These are phyloP conservation scores for Sungouiella thailandica DNA, from an alignment of 805 yeast genomes.

Conservation along the genomic window DNA sequence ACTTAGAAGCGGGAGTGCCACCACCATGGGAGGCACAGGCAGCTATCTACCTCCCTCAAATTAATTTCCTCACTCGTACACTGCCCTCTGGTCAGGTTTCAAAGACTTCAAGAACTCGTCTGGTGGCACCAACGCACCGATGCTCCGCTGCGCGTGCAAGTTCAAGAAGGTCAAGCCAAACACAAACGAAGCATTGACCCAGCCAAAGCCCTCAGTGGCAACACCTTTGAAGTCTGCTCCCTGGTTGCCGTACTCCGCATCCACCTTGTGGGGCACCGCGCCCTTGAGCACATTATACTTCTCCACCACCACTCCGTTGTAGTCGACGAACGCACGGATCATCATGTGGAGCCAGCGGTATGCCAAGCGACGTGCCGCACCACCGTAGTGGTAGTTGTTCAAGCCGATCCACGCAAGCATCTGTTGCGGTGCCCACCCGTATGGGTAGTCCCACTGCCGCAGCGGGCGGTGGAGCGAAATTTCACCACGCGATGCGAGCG, in stretches of 20 bases:
- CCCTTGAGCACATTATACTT: slow-evolving; percentile 86
- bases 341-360: slow-evolving; percentile 89
- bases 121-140: slow-evolving; percentile 78
- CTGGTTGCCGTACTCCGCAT: slow-evolving; percentile 96
- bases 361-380: slow-evolving; percentile 63
- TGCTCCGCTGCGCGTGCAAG: slow-evolving; percentile 63
- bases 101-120: slow-evolving; percentile 50
- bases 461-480: slow-evolving; percentile 69
- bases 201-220: slow-evolving; percentile 94
- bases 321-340: slow-evolving; percentile 86
- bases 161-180: slow-evolving; percentile 67
- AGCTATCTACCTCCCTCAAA: too few species aligned
- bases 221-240: slow-evolving; percentile 91
- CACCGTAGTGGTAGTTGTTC: slow-evolving; percentile 60
- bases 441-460: slow-evolving; percentile 98
- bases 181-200: slow-evolving; percentile 89
- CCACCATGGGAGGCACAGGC: too few species aligned
- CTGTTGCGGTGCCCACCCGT: slow-evolving; percentile 99
- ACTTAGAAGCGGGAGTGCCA: too few species aligned
- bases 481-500: slow-evolving; percentile 67
- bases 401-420: slow-evolving; percentile 91
- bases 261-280: slow-evolving; percentile 83
- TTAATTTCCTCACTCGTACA: slow-evolving; percentile 3
- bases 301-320: slow-evolving; percentile 92
- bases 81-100: slow-evolving; percentile 9